phyloP scores from a whole-genome alignment of 345 rosid species.

The Brassica juncea region DNA sequence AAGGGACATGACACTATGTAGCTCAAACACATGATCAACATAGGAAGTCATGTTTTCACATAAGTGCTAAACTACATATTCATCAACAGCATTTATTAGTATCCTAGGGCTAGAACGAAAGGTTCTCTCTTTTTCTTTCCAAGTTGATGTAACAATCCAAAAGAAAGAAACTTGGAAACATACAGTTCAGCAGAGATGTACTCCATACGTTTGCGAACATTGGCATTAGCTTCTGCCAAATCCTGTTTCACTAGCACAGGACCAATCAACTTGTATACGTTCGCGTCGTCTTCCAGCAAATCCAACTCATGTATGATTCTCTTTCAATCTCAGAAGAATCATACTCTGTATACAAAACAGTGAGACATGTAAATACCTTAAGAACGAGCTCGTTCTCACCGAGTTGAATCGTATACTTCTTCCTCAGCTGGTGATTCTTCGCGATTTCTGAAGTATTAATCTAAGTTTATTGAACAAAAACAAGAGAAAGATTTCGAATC shows the following conservation, averaged over 20 bases:
- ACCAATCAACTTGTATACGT: conserved; percentile 92
- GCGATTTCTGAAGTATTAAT: conserved; percentile 60
- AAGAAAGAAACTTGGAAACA: conserved; percentile 26
- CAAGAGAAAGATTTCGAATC: background rate
- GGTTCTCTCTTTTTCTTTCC: background rate
- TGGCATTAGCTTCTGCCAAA: conserved; percentile 95
- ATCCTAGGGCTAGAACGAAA: background rate
- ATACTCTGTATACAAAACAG: background rate
- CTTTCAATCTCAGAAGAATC: background rate
- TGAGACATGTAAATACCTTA: conserved; percentile 49
- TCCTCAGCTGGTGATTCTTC: conserved; percentile 86
- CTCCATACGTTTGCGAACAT: conserved; percentile 89
- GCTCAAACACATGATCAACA: conserved; percentile 13
- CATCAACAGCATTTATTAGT: background rate
- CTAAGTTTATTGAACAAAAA: background rate
- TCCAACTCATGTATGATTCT: conserved; percentile 61
- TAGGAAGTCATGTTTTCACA: background rate
- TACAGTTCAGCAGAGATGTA: conserved; percentile 90
- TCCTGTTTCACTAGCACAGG: conserved; percentile 97
- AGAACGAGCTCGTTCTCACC: conserved; percentile 99
- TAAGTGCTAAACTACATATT: background rate
- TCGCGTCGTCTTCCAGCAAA: conserved; percentile 81
- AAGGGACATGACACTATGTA: conserved; percentile 5
- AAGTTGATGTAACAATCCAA: background rate
- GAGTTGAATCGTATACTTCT: conserved; percentile 91